Conservation (phyloP, 2,329 filamentous ascomycete species). For the Lachnellula hyalina region DNA sequence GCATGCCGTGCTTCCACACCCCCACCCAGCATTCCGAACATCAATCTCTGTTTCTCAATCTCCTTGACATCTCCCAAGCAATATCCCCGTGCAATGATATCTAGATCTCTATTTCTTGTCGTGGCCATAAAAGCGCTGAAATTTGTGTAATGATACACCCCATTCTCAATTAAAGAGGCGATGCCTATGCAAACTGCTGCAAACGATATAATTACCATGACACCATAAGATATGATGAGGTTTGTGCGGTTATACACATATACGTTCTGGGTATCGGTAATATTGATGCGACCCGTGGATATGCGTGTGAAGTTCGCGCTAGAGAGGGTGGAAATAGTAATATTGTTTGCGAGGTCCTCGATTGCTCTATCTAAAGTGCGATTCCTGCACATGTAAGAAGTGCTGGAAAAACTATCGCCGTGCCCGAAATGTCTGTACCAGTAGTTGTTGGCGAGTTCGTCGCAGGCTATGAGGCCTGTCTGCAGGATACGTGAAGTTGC, state of each 20-base stretch:
- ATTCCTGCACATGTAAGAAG: constrained; percentile 18
- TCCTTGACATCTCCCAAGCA: constrained; percentile 2
- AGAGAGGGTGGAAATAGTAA: constrained; percentile 21
- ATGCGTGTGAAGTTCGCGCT: neutral
- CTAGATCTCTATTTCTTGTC: constrained; percentile 7
- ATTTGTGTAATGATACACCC: constrained; percentile 7
- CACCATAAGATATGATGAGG: neutral
- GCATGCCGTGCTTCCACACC: neutral
- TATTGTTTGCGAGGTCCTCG: constrained; percentile 21
- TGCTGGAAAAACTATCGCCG: neutral
- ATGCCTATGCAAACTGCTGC: neutral
- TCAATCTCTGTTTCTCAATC: constrained; percentile 1
- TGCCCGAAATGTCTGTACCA: no score
- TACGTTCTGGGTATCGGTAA: neutral
- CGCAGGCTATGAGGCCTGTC: constrained; percentile 1
- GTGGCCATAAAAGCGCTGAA: constrained; percentile 13
- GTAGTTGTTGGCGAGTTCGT: neutral
- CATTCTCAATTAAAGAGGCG: constrained; percentile 4
- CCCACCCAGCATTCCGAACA: constrained; percentile 2
- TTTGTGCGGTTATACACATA: neutral
- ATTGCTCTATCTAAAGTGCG: constrained; percentile 11
- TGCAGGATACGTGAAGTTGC: neutral
- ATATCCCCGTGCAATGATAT: constrained; percentile 6
- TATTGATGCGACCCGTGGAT: neutral
- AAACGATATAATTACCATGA: neutral